Evolutionary conservation across 129 eudicot species (phyloP).

Genomic region (Pulicaria dysenterica): DNA sequence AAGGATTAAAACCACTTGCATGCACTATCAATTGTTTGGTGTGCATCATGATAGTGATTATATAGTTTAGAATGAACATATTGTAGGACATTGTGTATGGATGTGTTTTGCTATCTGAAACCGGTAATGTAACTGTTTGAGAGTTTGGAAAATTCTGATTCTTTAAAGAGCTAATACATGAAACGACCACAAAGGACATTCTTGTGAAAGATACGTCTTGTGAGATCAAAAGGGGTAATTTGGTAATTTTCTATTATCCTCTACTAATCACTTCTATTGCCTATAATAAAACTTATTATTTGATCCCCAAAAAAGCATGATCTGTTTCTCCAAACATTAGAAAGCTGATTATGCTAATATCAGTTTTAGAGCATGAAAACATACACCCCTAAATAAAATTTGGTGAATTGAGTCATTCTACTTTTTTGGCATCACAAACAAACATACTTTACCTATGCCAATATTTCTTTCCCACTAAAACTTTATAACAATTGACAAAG

Average conservation of each 20-base stretch:
- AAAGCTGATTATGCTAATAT: neutral
- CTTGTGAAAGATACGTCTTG: neutral
- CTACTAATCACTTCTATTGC: neutral
- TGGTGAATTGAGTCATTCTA: neutral
- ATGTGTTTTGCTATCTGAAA: neutral
- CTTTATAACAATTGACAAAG: neutral
- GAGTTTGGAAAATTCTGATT: neutral
- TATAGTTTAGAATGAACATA: neutral
- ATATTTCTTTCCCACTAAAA: neutral
- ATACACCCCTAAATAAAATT: neutral
- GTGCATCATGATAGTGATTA: neutral
- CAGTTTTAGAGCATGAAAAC: neutral
- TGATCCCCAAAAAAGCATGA: neutral
- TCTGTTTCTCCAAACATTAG: neutral
- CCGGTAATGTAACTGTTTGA: neutral
- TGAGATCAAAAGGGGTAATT: neutral
- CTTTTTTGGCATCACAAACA: neutral
- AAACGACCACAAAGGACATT: neutral
- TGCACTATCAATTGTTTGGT: too few relatives aligned
- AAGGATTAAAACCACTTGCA: too few relatives aligned
- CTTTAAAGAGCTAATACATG: neutral
- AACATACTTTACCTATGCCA: neutral
- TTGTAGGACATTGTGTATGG: neutral
- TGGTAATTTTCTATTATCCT: neutral
- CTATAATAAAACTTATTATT: neutral